Evolutionary conservation across 169 alveolate species (phyloP).

Genomic region (Eimeria nieschulzi): DNA sequence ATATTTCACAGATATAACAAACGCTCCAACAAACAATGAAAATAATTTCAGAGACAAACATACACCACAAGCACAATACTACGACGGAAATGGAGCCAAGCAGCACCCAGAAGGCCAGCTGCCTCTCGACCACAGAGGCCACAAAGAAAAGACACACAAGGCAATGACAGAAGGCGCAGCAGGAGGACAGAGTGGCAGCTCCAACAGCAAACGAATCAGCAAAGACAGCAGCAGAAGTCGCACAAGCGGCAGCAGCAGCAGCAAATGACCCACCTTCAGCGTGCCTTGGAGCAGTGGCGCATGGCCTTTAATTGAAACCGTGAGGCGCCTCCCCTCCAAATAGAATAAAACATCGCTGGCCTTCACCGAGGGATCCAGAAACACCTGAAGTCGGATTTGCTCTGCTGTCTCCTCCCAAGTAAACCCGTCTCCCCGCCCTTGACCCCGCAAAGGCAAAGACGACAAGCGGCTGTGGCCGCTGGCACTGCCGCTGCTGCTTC

Average conservation of each 20-base stretch:
- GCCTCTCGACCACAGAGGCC: too few species aligned
- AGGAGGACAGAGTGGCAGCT: neutral
- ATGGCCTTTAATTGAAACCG: neutral
- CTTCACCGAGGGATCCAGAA: neutral
- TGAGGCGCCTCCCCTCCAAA: neutral
- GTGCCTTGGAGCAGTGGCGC: neutral
- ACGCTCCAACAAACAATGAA: too few species aligned
- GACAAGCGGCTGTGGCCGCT: neutral
- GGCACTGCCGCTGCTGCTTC: neutral
- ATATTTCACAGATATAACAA: too few species aligned
- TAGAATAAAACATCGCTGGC: neutral
- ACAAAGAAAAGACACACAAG: neutral
- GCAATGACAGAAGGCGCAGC: neutral
- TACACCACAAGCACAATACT: too few species aligned
- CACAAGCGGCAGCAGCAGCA: slow-evolving; percentile 18
- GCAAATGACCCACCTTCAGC: neutral
- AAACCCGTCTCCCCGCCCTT: neutral
- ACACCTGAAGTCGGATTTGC: neutral
- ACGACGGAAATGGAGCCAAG: too few species aligned
- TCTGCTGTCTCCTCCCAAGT: neutral
- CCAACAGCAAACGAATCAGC: neutral
- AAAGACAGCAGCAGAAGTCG: neutral
- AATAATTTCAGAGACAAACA: too few species aligned
- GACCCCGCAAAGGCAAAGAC: neutral
- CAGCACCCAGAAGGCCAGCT: too few species aligned